Base-by-base conservation (phyloP, 805 yeast genomes). In the Nakazawaea sp. region DNA sequence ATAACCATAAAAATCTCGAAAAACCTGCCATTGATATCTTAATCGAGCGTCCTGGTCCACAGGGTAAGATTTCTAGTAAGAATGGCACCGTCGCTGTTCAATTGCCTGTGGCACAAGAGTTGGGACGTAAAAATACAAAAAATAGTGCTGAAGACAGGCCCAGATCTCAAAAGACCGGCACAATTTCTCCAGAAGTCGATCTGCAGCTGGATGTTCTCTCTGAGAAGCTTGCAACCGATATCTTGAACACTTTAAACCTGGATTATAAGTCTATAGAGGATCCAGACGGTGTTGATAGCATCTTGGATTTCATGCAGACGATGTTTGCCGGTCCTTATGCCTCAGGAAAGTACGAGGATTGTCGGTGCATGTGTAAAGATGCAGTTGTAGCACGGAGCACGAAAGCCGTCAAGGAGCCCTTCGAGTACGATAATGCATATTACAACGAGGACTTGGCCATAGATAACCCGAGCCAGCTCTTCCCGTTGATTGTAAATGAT, bases 291-390 rank as follows among this genome's bases (percentile, higher is more conserved):
- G 11, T 38, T 5, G 36, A 38, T 31, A 13, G n/a, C 13, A 9
- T 18, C 3, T 12, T 38, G 8, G 41, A 38, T 28, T 32, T 38
- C 16, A 18, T 38, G 5, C 41, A 38, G 13, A 38, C 27, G 17
- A 16, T 28, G 7, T 29, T 38, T 5, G 27, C 36, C 4, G 24
- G 24, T 16, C 7, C 10, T 9, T 32, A 38, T 19, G 27, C 33
- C 17, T 18, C 21, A 18, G 24, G 18, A n/a, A 21, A 32, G 13
- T 38, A 27, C 15, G 23, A 18, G 4, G 25, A 20, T n/a, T 32
- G 36, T 17, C 20, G 23, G 12, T 20, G 32, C 3, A 38, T 38
- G 36, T 38, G 41, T 16, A 38, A 38, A 24, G 36, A 38, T 12
- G 18, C 29, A 4, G 33, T 38, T 5, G 20, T 31, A 8, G 26